Evolutionary conservation across 108 stramenopile genomes (phyloP).

Genomic region (Tribonema minus): DNA sequence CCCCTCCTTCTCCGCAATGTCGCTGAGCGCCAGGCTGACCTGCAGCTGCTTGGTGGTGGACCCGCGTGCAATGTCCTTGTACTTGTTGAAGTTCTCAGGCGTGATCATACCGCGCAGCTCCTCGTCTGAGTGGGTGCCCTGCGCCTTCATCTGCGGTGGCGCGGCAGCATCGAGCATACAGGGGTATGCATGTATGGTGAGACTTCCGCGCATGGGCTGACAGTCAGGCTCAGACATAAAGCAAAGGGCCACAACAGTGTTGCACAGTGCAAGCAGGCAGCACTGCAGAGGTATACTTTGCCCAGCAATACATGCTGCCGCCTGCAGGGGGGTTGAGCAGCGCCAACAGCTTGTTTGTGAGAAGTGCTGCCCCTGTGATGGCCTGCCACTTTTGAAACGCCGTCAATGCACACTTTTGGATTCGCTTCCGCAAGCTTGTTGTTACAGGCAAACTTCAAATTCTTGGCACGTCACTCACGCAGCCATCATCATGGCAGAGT

Average conservation of each 20-base stretch:
- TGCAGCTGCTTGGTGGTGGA: not conserved
- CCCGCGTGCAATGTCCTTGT: slow-evolving; percentile 71
- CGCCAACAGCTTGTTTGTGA: too few relatives aligned
- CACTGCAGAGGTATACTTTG: too few relatives aligned
- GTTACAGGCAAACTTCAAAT: not conserved
- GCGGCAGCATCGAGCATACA: not conserved
- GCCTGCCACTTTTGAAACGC: too few relatives aligned
- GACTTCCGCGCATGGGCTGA: not conserved
- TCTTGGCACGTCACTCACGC: too few relatives aligned
- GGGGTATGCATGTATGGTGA: not conserved
- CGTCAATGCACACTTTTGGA: too few relatives aligned
- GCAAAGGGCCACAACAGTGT: too few relatives aligned
- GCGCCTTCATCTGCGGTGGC: not conserved
- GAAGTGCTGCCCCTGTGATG: too few relatives aligned
- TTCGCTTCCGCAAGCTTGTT: not conserved
- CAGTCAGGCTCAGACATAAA: not conserved
- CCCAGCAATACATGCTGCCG: too few relatives aligned
- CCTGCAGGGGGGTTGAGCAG: too few relatives aligned
- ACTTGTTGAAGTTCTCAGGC: slow-evolving; percentile 85
- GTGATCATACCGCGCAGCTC: slow-evolving; percentile 73
- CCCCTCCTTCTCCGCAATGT: slow-evolving; percentile 37
- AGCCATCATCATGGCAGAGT: not conserved
- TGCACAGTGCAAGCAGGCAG: too few relatives aligned
- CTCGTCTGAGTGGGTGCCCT: slow-evolving; percentile 63
- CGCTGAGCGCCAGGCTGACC: slow-evolving; percentile 1